These are phyloP conservation scores for Trypanosoma congolense DNA, from an alignment of 208 protist genomes.

Conservation along the genomic window DNA sequence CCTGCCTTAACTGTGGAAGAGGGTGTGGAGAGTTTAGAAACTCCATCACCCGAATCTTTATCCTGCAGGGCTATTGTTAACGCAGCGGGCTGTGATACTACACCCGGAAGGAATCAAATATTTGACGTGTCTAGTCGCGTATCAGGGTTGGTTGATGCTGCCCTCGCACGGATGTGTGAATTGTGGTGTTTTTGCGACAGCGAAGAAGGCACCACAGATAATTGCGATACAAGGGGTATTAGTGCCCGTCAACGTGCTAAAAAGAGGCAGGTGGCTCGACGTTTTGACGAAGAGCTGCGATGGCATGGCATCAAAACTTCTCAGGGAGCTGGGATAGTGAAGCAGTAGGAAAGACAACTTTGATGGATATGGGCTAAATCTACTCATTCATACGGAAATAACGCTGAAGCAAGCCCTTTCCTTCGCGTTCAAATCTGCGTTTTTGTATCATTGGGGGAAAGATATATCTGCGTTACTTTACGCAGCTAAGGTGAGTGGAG, in stretches of 20 bases:
- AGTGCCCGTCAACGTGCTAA: conserved; percentile 4
- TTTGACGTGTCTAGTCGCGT: conserved; percentile 16
- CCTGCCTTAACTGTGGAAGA: neutral
- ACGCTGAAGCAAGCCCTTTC: too few species aligned
- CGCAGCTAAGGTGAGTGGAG: too few species aligned
- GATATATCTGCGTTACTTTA: too few species aligned
- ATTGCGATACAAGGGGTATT: neutral
- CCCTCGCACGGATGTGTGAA: conserved; percentile 4
- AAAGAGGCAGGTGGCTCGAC: conserved; percentile 2
- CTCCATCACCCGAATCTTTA: neutral
- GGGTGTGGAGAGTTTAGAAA: too few species aligned
- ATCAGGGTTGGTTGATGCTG: conserved; percentile 15
- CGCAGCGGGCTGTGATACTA: conserved; percentile 4
- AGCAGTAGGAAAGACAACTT: neutral
- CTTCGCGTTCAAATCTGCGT: too few species aligned
- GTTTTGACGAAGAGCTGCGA: conserved; percentile 16
- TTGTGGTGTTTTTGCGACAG: neutral
- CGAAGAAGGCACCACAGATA: neutral
- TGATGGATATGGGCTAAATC: too few species aligned
- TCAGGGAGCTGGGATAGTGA: neutral
- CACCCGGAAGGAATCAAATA: conserved; percentile 16
- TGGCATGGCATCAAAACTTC: conserved; percentile 16
- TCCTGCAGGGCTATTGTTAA: neutral
- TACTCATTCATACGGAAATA: too few species aligned
- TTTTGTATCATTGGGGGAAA: too few species aligned